Conservation (phyloP, 352 stramenopile species). For the Aphanomyces euteiches region DNA sequence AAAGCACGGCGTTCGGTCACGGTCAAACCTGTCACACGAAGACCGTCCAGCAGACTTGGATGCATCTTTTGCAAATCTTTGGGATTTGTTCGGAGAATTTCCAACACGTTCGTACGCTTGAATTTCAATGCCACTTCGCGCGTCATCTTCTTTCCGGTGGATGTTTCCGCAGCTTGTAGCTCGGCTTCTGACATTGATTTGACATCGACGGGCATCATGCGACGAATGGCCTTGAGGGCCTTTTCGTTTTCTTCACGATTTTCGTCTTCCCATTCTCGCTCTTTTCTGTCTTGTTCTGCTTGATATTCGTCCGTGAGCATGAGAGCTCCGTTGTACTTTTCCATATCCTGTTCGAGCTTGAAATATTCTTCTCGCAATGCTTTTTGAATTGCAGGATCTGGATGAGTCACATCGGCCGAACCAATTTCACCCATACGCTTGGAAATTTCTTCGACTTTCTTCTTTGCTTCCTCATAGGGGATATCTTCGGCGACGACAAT, state of each 20-base stretch:
- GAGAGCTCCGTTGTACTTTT: slow-evolving; percentile 90
- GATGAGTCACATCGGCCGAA: slow-evolving; percentile 85
- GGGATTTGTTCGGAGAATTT: slow-evolving; percentile 84
- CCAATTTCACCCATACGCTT: slow-evolving; percentile 90
- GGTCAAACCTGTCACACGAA: slow-evolving; percentile 87
- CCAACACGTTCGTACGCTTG: slow-evolving; percentile 90
- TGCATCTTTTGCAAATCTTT: slow-evolving; percentile 85
- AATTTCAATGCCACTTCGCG: slow-evolving; percentile 85
- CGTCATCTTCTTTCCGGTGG: slow-evolving; percentile 73
- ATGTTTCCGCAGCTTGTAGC: slow-evolving; percentile 55
- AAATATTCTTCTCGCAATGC: slow-evolving; percentile 91
- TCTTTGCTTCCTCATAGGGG: slow-evolving; percentile 88
- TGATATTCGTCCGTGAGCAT: slow-evolving; percentile 91
- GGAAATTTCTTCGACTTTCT: slow-evolving; percentile 88
- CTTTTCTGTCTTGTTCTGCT: slow-evolving; percentile 83
- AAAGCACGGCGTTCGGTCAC: slow-evolving; percentile 88
- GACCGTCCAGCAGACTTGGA: slow-evolving; percentile 85
- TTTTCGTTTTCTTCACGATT: slow-evolving; percentile 83
- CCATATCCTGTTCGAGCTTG: slow-evolving; percentile 90
- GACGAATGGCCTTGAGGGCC: slow-evolving; percentile 83
- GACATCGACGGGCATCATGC: slow-evolving; percentile 91
- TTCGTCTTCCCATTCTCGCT: slow-evolving; percentile 90
- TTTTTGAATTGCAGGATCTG: slow-evolving; percentile 72
- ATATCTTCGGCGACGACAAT: slow-evolving; percentile 90
- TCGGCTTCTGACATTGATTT: slow-evolving; percentile 75